phyloP scores from a whole-genome alignment of 2,329 filamentous ascomycete species.

The Sporothrix inflata region DNA sequence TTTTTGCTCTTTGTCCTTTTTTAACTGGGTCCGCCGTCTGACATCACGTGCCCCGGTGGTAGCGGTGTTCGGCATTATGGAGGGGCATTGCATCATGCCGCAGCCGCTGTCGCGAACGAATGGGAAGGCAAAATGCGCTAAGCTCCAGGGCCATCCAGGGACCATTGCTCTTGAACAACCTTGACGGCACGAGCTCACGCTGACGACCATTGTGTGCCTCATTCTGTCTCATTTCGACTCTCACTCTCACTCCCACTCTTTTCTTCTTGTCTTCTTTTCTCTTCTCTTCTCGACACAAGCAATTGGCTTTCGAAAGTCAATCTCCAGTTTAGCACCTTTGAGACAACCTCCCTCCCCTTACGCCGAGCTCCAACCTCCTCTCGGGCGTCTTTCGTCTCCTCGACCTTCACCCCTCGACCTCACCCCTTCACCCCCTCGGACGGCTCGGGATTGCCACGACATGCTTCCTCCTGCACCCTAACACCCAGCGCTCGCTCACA shows the following conservation, averaged over 20 bases:
- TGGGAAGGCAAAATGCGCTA: background rate
- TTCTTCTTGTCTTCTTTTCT: background rate
- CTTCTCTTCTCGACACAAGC: background rate
- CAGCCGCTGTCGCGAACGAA: constrained; percentile 3
- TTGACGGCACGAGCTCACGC: background rate
- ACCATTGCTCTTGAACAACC: background rate
- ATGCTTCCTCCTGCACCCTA: background rate
- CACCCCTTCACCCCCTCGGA: background rate
- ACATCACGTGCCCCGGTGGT: constrained; percentile 22
- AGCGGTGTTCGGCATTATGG: constrained; percentile 20
- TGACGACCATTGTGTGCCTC: background rate
- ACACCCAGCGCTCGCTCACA: background rate
- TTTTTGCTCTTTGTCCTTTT: background rate
- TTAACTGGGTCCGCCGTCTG: background rate
- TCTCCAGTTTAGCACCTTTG: background rate
- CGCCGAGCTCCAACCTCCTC: constrained; percentile 1
- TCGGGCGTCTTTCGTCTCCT: background rate
- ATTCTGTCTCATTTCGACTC: background rate
- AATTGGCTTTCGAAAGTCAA: background rate
- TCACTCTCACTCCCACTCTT: background rate
- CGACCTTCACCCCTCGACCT: background rate
- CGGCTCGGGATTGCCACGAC: background rate
- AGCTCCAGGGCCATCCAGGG: background rate
- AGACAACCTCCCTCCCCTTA: background rate
- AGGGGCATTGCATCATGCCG: constrained; percentile 33